Evolutionary conservation across 139 green algal genomes (phyloP).

Genomic region (Coccomyxa sp.): DNA sequence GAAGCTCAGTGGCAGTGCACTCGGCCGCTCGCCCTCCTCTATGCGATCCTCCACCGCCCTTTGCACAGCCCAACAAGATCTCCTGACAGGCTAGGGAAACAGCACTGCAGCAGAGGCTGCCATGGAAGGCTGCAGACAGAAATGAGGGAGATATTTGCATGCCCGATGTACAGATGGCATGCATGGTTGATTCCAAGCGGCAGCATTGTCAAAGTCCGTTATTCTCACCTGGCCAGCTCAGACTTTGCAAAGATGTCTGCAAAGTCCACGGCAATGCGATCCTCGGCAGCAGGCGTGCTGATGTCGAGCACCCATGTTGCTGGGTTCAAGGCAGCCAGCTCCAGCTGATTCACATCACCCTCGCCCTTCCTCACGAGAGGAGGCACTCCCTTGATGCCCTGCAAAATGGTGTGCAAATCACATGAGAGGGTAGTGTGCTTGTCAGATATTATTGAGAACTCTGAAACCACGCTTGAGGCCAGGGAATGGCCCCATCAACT

Average conservation of each 20-base stretch:
- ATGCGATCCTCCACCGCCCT: background rate
- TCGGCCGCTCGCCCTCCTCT: slow-evolving; percentile 4
- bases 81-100: background rate
- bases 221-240: too few species aligned
- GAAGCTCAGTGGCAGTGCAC: slow-evolving; percentile 11
- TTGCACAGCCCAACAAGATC: background rate
- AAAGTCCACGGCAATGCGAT: slow-evolving; percentile 6
- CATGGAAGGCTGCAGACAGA: too few species aligned
- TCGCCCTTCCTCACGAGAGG: background rate
- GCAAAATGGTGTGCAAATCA: too few species aligned
- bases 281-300: slow-evolving; percentile 9
- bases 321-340: slow-evolving; percentile 48
- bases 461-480: too few species aligned
- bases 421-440: too few species aligned
- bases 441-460: too few species aligned
- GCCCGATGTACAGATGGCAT: too few species aligned
- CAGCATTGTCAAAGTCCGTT: too few species aligned
- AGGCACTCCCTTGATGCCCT: slow-evolving; percentile 5
- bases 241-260: background rate
- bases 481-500: too few species aligned
- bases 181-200: too few species aligned
- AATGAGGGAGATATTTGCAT: too few species aligned
- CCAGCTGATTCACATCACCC: background rate
- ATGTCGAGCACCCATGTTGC: slow-evolving; percentile 73
- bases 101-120: background rate